phyloP scores from a whole-genome alignment of 768 basidiomycete genomes.

The Podaxis carcinomalis region DNA sequence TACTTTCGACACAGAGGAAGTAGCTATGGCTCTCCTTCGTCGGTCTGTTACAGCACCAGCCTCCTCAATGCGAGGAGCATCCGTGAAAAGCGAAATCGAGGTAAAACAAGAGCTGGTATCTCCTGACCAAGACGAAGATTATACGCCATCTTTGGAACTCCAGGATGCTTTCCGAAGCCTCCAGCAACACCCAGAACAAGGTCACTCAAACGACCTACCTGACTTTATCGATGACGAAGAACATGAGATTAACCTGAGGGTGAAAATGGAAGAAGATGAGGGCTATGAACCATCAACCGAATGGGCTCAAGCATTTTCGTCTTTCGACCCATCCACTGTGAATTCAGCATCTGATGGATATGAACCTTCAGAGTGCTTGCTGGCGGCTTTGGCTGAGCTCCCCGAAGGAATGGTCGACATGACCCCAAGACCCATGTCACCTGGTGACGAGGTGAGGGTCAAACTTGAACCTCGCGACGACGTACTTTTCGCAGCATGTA shows the following conservation, averaged over 20 bases:
- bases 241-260: conserved; percentile 2
- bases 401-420: conserved; percentile 4
- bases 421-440: background rate
- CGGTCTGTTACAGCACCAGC: conserved; percentile 2
- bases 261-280: background rate
- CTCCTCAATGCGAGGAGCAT: background rate
- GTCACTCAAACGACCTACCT: background rate
- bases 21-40: conserved; percentile 12
- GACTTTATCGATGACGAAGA: background rate
- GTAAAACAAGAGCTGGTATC: conserved; percentile 5
- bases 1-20: conserved; percentile 7
- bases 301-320: background rate
- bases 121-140: background rate
- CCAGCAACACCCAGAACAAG: background rate
- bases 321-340: background rate
- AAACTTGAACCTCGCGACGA: background rate
- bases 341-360: background rate
- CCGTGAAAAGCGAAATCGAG: conserved; percentile 2
- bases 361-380: conserved; percentile 2
- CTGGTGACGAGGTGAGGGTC: background rate
- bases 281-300: conserved; percentile 12
- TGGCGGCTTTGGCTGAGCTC: conserved; percentile 10
- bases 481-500: background rate
- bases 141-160: conserved; percentile 13
- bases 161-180: conserved; percentile 6